Base-by-base conservation (phyloP, 1,139 yeast genomes). In the Yamadazyma sp. region DNA sequence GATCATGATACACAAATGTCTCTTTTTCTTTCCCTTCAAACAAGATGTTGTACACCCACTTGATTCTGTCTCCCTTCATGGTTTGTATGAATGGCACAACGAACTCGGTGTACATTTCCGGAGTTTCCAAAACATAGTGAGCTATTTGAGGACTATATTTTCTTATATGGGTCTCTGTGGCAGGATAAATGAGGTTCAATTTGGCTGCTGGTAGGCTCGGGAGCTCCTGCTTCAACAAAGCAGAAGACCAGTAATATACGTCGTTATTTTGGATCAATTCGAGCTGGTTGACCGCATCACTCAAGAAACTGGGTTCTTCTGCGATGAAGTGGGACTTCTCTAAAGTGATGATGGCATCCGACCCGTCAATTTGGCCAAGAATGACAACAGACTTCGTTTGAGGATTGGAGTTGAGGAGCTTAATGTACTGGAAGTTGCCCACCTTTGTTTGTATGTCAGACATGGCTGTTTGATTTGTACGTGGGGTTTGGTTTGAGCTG, bases 31-130 rank as follows among this genome's bases (percentile, higher is more conserved):
- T 87, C 1, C 94, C 95, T 41, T 87, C 76, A 54, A 75, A 78
- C 33, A 92, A 63, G 37, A 94, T 92, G 53, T 91, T 91, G 51
- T 80, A 73, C 3, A 92, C 98, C 98, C 99, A 92, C 54, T 87
- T 77, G 39, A 91, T 70, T 35, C 96, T 64, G 43, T 78, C 82
- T 3, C 95, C 95, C 41, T 75, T 75, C 86, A 85, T 85, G 2
- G 84, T 71, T 11, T 77, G 74, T 35, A 92, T 85, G 58, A 85
- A 92, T 0, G 97, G 96, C 30, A 69, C 66, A 2, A 87, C 96
- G 28, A 71, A 65, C 10, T 64, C 49, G 4, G 59, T 38, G 63
- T 91, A 92, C 65, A 79, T 69, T 39, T 81, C 82, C 0, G 96
- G 95, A 2, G 97, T 88, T 56, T 94, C 99, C 16, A 64, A 57